Evolutionary conservation across 768 basidiomycete species (phyloP).

Genomic region (Lentinula sp.): DNA sequence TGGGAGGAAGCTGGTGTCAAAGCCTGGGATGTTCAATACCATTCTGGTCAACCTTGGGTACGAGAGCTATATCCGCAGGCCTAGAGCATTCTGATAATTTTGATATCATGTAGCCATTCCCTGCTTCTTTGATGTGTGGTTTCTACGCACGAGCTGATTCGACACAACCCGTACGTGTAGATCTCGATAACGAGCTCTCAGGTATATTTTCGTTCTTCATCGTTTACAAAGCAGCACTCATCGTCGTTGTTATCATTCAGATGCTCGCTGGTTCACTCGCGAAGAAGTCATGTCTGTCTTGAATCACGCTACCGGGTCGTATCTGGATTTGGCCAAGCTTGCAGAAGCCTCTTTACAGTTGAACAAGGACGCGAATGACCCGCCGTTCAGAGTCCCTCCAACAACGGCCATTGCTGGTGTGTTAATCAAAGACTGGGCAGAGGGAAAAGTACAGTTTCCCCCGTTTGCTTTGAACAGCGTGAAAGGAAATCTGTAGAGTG

Average conservation of each 20-base stretch:
- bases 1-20: constrained; percentile 96
- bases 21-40: constrained; percentile 79
- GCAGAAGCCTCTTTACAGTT: constrained; percentile 22
- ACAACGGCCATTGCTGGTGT: constrained; percentile 78
- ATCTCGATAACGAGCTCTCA: constrained; percentile 94
- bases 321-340: constrained; percentile 49
- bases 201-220: constrained; percentile 37
- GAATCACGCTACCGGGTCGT: constrained; percentile 45
- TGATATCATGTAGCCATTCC: constrained; percentile 63
- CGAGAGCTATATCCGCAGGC: constrained; percentile 13
- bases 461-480: neutral
- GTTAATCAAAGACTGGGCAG: constrained; percentile 77
- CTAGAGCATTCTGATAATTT: neutral
- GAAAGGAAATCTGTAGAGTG: neutral
- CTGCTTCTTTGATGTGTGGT: constrained; percentile 86
- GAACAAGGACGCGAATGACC: constrained; percentile 26
- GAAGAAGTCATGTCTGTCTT: constrained; percentile 65
- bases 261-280: constrained; percentile 86
- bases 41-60: constrained; percentile 86
- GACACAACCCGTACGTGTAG: constrained; percentile 66
- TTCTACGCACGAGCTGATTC: constrained; percentile 79
- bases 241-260: constrained; percentile 30
- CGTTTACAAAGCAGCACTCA: neutral
- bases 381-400: constrained; percentile 72
- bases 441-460: constrained; percentile 43